phyloP scores from a whole-genome alignment of 202 grass and related monocot species.

The Setaria italica region DNA sequence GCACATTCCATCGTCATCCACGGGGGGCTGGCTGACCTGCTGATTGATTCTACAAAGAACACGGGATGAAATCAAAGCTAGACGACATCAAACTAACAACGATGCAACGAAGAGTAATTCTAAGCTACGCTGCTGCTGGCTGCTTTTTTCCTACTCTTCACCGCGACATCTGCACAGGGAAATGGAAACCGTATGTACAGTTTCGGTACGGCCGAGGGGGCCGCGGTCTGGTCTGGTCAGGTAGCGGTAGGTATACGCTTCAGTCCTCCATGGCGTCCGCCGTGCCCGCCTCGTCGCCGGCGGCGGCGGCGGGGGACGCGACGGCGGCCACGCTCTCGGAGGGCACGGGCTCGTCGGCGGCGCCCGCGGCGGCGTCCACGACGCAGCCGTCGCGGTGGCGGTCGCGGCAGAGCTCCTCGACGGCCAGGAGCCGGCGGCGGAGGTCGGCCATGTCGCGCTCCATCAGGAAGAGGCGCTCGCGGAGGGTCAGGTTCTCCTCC shows the following conservation, averaged over 20 bases:
- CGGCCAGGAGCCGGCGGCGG: conserved; percentile 58
- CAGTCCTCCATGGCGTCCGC: conserved; percentile 50
- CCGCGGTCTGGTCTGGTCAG: neutral
- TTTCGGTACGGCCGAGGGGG: neutral
- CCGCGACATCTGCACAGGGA: conserved; percentile 49
- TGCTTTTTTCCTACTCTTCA: conserved; percentile 46
- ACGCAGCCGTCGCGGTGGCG: conserved; percentile 51
- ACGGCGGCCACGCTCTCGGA: conserved; percentile 43
- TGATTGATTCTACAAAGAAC: conserved; percentile 29
- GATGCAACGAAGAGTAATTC: conserved; percentile 40
- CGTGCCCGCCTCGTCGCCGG: neutral
- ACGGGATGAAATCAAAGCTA: conserved; percentile 28
- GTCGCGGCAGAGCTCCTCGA: conserved; percentile 59
- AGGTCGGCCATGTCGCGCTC: conserved; percentile 85
- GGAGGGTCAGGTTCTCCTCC: conserved; percentile 88
- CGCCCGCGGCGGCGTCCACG: conserved; percentile 14
- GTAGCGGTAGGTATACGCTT: conserved; percentile 9
- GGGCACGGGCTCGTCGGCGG: conserved; percentile 8
- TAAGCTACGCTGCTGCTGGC: conserved; percentile 41
- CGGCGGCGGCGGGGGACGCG: neutral
- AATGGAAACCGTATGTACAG: conserved; percentile 62
- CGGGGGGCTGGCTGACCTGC: neutral
- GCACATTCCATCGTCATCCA: conserved; percentile 18
- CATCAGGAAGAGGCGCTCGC: conserved; percentile 76
- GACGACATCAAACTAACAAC: conserved; percentile 13